A percentile compares a stretch with the other conserved stretches of the same genome.
These are phyloP conservation scores for Pyrenochaeta sp. DNA, from an alignment of 2,329 filamentous ascomycete genomes.

Conservation along the genomic window DNA sequence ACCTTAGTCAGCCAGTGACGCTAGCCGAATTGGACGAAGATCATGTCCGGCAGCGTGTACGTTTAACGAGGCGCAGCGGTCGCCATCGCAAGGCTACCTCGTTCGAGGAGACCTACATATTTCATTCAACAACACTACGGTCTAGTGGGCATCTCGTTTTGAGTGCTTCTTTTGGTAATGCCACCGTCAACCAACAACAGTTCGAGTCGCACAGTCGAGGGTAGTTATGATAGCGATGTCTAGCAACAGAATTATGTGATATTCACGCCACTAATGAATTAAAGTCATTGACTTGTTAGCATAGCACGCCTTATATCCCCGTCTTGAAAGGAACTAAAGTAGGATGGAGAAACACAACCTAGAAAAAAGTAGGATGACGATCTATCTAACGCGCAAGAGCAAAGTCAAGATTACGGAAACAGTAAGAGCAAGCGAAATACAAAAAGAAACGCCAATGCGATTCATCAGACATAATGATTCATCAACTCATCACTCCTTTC, in stretches of 20 bases:
- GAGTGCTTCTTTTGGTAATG: not conserved
- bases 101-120: not conserved
- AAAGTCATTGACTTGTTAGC: no score
- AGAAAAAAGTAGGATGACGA: not conserved
- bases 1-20: slow-evolving; percentile 6
- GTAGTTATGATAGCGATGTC: no score
- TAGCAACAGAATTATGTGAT: no score
- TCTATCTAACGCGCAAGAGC: not conserved
- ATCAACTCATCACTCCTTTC: not conserved
- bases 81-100: not conserved
- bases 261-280: no score
- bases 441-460: not conserved
- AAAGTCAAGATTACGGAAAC: not conserved
- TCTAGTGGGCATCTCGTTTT: no score
- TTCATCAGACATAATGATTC: not conserved
- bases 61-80: not conserved
- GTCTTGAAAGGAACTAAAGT: no score
- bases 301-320: no score
- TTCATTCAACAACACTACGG: no score
- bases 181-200: no score
- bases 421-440: not conserved
- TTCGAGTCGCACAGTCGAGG: no score
- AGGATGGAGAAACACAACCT: not conserved
- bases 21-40: not conserved
- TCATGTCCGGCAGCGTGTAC: not conserved